Conservation (phyloP, 805 yeast genomes). For the Metschnikowia kofuensis region DNA sequence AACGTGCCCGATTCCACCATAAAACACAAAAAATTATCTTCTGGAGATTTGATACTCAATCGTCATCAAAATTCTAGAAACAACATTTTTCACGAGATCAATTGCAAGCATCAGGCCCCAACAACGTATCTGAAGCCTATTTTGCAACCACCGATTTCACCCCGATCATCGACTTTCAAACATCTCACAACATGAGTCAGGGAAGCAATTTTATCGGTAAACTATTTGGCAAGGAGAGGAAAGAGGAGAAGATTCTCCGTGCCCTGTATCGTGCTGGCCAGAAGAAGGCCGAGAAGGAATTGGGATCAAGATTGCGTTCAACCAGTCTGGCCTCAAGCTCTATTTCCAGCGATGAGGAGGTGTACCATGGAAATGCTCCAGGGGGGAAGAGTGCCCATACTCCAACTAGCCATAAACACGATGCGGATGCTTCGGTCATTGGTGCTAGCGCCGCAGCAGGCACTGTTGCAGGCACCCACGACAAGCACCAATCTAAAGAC, state of each 20-base stretch:
- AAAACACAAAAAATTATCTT: too few relatives aligned
- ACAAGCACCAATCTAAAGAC: not conserved
- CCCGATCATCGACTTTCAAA: not conserved
- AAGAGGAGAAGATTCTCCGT: conserved; percentile 10
- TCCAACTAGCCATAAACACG: not conserved
- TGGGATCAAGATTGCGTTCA: not conserved
- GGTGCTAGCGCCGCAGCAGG: conserved; percentile 14
- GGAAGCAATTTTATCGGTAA: conserved; percentile 14
- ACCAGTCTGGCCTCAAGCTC: conserved; percentile 3
- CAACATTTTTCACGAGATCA: not conserved
- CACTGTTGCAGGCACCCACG: conserved; percentile 7
- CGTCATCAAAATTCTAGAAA: not conserved
- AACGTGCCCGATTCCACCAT: too few relatives aligned
- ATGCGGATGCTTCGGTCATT: conserved; percentile 2
- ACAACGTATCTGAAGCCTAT: not conserved
- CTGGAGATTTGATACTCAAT: not conserved
- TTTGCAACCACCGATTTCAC: conserved; percentile 4
- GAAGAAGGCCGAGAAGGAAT: conserved; percentile 8
- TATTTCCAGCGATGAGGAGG: conserved; percentile 12
- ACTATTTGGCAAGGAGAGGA: conserved; percentile 8
- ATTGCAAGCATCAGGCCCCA: not conserved
- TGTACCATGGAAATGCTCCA: conserved; percentile 1
- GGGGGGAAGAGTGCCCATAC: not conserved
- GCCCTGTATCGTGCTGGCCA: conserved; percentile 17
- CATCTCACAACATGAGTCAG: conserved; percentile 9